A percentile compares a stretch with the other conserved stretches of the same genome.
phyloP scores from a whole-genome alignment of 306 rosid species.

The Gillenia trifoliata region DNA sequence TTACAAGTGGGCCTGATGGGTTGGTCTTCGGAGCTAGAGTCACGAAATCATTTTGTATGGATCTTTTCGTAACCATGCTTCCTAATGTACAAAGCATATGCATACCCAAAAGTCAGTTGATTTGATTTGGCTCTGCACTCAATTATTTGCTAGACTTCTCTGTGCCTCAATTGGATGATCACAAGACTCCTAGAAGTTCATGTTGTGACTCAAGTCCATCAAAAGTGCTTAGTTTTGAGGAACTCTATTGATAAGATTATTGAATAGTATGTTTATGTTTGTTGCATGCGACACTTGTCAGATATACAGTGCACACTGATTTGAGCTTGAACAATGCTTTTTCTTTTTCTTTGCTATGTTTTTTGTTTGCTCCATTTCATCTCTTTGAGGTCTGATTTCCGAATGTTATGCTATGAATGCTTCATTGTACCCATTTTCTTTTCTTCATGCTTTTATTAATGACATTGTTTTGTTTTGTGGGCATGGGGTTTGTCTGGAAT shows the following conservation, averaged over 20 bases:
- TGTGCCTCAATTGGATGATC: not conserved
- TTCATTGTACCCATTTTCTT: not conserved
- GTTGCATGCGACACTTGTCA: constrained; percentile 21
- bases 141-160: not conserved
- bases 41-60: not conserved
- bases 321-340: not conserved
- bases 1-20: not conserved
- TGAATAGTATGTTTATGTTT: not conserved
- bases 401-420: not conserved
- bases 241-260: not conserved
- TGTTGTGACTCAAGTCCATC: not conserved
- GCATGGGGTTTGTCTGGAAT: constrained; percentile 28
- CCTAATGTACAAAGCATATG: not conserved
- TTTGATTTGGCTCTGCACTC: not conserved
- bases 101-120: not conserved
- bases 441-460: not conserved
- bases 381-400: not conserved
- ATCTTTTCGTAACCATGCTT: not conserved
- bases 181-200: not conserved
- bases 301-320: not conserved
- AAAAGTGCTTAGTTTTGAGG: not conserved
- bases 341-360: not conserved
- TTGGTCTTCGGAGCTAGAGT: not conserved
- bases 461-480: not conserved
- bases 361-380: not conserved